These are phyloP conservation scores for Helenozyma rhizophorensis DNA, from an alignment of 805 yeast species.

Conservation along the genomic window DNA sequence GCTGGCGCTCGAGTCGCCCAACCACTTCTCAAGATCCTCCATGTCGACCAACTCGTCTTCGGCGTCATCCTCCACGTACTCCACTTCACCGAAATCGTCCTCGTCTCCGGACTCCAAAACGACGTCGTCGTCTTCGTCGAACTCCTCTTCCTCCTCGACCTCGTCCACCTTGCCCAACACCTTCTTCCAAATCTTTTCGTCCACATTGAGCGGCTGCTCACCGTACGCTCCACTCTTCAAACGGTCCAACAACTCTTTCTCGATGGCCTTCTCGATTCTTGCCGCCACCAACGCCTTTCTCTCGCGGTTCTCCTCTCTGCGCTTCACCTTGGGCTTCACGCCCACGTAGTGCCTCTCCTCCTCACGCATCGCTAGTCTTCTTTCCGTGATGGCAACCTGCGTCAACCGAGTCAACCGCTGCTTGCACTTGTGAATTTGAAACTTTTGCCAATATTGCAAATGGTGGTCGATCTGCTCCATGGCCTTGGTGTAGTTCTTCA, in stretches of 20 bases:
- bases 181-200: slow-evolving; percentile 92
- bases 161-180: slow-evolving; percentile 69
- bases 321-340: slow-evolving; percentile 86
- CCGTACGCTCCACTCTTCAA: slow-evolving; percentile 98
- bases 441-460: slow-evolving; percentile 89
- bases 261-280: slow-evolving; percentile 92
- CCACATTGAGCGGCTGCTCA: slow-evolving; percentile 95
- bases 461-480: slow-evolving; percentile 84
- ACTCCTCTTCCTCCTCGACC: slow-evolving; percentile 52
- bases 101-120: slow-evolving; percentile 41
- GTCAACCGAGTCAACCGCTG: slow-evolving; percentile 92
- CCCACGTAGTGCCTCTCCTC: slow-evolving; percentile 94
- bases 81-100: slow-evolving; percentile 67
- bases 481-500: slow-evolving; percentile 86
- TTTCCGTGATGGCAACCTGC: slow-evolving; percentile 92
- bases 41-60: slow-evolving; percentile 87
- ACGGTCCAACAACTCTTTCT: slow-evolving; percentile 89
- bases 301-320: slow-evolving; percentile 92
- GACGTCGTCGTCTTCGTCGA: slow-evolving; percentile 52
- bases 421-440: slow-evolving; percentile 87
- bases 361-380: slow-evolving; percentile 84
- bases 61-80: slow-evolving; percentile 86
- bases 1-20: slow-evolving; percentile 42
- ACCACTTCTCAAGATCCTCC: slow-evolving; percentile 91
- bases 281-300: slow-evolving; percentile 97